These are phyloP conservation scores for Tetrapisispora arboricola DNA, from an alignment of 805 yeast genomes.

Conservation along the genomic window DNA sequence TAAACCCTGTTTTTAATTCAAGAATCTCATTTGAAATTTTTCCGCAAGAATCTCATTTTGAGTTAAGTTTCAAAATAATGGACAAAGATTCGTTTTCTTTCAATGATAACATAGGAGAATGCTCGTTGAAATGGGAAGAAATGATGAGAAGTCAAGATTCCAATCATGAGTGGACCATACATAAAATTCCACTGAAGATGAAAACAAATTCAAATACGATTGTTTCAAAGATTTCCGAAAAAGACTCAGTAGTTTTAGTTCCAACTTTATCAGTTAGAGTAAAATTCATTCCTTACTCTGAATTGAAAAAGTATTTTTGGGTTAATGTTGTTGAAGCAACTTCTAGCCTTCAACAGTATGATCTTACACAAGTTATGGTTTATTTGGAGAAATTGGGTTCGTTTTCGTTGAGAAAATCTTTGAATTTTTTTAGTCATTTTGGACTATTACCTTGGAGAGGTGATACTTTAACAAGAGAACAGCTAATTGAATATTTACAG, in stretches of 20 bases:
- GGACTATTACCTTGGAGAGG: slow-evolving; percentile 42
- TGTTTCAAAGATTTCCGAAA: not conserved
- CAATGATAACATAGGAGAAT: slow-evolving; percentile 73
- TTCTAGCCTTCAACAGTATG: slow-evolving; percentile 34
- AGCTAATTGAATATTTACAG: slow-evolving; percentile 40
- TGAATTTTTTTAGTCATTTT: slow-evolving; percentile 39
- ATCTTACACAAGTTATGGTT: slow-evolving; percentile 47
- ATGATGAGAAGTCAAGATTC: slow-evolving; percentile 28
- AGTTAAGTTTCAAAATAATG: slow-evolving; percentile 59
- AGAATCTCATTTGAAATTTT: slow-evolving; percentile 68
- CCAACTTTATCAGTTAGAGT: slow-evolving; percentile 53
- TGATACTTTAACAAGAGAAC: slow-evolving; percentile 36
- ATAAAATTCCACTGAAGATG: slow-evolving; percentile 30
- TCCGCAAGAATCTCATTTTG: slow-evolving; percentile 52
- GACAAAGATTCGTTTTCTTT: slow-evolving; percentile 79
- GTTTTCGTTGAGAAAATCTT: slow-evolving; percentile 45
- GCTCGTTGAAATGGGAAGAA: slow-evolving; percentile 45
- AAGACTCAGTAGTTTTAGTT: not conserved
- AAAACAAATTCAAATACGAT: not conserved
- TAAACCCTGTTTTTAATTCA: slow-evolving; percentile 77
- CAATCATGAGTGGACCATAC: slow-evolving; percentile 17
- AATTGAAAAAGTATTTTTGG: slow-evolving; percentile 64
- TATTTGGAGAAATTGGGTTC: slow-evolving; percentile 44
- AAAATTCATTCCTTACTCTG: slow-evolving; percentile 56
- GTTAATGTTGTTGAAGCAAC: slow-evolving; percentile 39